phyloP scores from a whole-genome alignment of 1,139 yeast species.

The Lodderomyces elongisporus region DNA sequence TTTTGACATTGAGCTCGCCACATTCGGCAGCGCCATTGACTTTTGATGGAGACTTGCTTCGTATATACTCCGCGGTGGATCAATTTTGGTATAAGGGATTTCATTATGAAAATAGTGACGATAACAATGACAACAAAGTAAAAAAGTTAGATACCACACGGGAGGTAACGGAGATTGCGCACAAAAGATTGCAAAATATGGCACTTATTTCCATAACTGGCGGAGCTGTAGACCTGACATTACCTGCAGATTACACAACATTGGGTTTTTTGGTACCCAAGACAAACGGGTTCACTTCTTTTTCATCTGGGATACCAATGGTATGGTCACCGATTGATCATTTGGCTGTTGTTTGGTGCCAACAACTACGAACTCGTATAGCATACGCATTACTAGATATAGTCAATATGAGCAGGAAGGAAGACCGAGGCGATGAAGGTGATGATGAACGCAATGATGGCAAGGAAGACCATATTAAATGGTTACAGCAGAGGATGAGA shows the following conservation, averaged over 20 bases:
- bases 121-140: background rate
- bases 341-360: constrained; percentile 96
- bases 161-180: constrained; percentile 28
- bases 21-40: constrained; percentile 94
- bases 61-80: constrained; percentile 69
- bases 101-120: constrained; percentile 7
- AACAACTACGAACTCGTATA: constrained; percentile 66
- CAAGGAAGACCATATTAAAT: constrained; percentile 8
- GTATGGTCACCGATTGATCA: constrained; percentile 98
- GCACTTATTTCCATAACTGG: constrained; percentile 81
- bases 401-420: constrained; percentile 41
- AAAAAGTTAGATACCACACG: constrained; percentile 11
- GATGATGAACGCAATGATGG: background rate
- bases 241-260: constrained; percentile 92
- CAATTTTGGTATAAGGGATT: constrained; percentile 75
- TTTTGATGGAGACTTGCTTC: constrained; percentile 82
- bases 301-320: constrained; percentile 78
- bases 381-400: constrained; percentile 58
- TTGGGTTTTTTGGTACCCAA: constrained; percentile 69
- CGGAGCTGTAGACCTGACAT: constrained; percentile 72
- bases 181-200: constrained; percentile 40
- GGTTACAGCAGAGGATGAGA: constrained; percentile 45
- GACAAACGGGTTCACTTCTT: constrained; percentile 75
- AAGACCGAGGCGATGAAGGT: constrained; percentile 16
- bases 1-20: constrained; percentile 85